Percentiles rank a stretch among this genome's conserved stretches.
These are phyloP conservation scores for Myxozyma mucilagina DNA, from an alignment of 805 yeast species.

Conservation along the genomic window DNA sequence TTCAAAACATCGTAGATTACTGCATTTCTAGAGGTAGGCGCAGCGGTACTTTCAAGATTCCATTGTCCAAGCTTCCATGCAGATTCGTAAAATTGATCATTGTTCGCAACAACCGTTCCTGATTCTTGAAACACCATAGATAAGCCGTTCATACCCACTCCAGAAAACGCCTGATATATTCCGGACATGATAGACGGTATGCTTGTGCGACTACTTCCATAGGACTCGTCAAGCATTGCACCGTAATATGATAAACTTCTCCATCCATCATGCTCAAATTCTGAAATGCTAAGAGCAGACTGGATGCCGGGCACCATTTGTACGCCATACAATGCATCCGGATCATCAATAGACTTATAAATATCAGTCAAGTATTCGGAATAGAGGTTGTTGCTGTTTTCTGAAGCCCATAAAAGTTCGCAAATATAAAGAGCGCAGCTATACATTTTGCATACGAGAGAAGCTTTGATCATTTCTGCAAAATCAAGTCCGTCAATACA, in stretches of 20 bases:
- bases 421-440: slow-evolving; percentile 40
- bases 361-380: slow-evolving; percentile 38
- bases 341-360: slow-evolving; percentile 58
- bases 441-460: slow-evolving; percentile 34
- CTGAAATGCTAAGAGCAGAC: slow-evolving; percentile 47
- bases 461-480: slow-evolving; percentile 29
- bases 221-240: slow-evolving; percentile 51
- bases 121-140: slow-evolving; percentile 46
- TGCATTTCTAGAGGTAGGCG: slow-evolving; percentile 27
- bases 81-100: slow-evolving; percentile 52
- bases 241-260: slow-evolving; percentile 55
- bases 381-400: slow-evolving; percentile 12
- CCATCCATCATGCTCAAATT: slow-evolving; percentile 34
- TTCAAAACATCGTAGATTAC: slow-evolving; percentile 11
- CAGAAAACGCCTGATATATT: slow-evolving; percentile 46
- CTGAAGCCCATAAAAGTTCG: slow-evolving; percentile 39
- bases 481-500: slow-evolving; percentile 30
- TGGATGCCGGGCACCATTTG: slow-evolving; percentile 58
- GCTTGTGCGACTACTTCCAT: neutral
- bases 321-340: slow-evolving; percentile 65
- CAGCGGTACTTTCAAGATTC: slow-evolving; percentile 60
- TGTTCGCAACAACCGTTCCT: slow-evolving; percentile 15
- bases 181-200: slow-evolving; percentile 7
- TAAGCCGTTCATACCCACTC: slow-evolving; percentile 59
- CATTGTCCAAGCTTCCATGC: slow-evolving; percentile 77